Conservation (phyloP, 2,329 filamentous ascomycete genomes). For the Colletotrichum tofieldiae region DNA sequence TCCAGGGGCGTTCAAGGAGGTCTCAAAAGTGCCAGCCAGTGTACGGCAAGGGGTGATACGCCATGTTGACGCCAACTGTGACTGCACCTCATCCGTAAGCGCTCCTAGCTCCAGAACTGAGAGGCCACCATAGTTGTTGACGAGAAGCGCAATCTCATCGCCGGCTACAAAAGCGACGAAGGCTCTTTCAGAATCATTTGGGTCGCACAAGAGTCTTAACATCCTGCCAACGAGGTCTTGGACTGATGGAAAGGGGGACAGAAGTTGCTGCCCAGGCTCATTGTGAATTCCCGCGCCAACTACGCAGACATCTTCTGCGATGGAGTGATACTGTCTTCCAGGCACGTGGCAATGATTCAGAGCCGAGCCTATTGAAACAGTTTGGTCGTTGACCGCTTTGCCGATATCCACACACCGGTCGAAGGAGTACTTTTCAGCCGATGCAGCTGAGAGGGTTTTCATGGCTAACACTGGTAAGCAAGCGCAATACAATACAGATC, state of each 20-base stretch:
- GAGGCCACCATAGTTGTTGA: conserved; percentile 73
- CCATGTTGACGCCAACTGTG: conserved; percentile 64
- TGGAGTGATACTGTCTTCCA: conserved; percentile 69
- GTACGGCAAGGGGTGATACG: conserved; percentile 63
- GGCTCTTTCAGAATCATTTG: conserved; percentile 66
- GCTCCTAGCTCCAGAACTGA: conserved; percentile 69
- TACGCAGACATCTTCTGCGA: conserved; percentile 54
- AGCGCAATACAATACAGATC: background rate
- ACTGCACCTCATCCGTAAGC: conserved; percentile 66
- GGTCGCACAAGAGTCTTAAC: conserved; percentile 67
- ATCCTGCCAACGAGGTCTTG: conserved; percentile 60
- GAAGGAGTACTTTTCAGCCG: conserved; percentile 70
- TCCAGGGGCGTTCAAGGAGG: conserved; percentile 69
- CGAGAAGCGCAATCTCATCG: conserved; percentile 66
- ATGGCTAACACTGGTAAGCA: conserved; percentile 67
- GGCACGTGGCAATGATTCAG: conserved; percentile 83
- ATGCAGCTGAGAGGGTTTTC: conserved; percentile 79
- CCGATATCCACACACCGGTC: conserved; percentile 71
- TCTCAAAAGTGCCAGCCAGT: conserved; percentile 65
- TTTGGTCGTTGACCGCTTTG: conserved; percentile 71
- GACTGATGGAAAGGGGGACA: conserved; percentile 59
- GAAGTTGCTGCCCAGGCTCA: conserved; percentile 50
- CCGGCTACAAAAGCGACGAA: conserved; percentile 62
- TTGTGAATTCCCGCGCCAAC: conserved; percentile 72
- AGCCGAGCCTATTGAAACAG: conserved; percentile 77